phyloP scores from a whole-genome alignment of 2,329 filamentous ascomycete genomes.

The Fusarium aywerte region DNA sequence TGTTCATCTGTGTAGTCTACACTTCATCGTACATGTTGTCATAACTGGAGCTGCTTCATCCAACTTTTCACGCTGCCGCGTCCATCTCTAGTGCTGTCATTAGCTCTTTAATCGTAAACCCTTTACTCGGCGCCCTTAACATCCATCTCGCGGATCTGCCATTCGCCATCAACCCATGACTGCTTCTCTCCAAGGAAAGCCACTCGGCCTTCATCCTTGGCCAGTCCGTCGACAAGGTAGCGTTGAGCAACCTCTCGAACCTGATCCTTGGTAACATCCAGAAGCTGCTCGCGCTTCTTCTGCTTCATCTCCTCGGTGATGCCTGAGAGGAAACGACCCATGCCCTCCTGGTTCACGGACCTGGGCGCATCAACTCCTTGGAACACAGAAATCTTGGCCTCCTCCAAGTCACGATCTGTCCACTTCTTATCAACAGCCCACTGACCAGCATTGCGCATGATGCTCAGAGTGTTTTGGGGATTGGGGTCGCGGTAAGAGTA shows the following conservation, averaged over 20 bases:
- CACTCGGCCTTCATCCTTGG: constrained; percentile 68
- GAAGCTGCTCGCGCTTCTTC: constrained; percentile 79
- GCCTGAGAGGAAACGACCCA: constrained; percentile 84
- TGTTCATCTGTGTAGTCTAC: constrained; percentile 43
- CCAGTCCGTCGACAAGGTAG: constrained; percentile 77
- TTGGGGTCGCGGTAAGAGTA: constrained; percentile 98
- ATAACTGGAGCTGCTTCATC: constrained; percentile 25
- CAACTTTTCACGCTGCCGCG: constrained; percentile 12
- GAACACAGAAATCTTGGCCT: constrained; percentile 96
- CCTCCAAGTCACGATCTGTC: constrained; percentile 87
- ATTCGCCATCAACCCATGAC: constrained; percentile 77
- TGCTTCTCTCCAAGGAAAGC: constrained; percentile 87
- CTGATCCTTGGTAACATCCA: constrained; percentile 85
- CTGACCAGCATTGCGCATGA: constrained; percentile 83
- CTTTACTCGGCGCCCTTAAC: constrained; percentile 57
- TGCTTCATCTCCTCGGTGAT: constrained; percentile 92
- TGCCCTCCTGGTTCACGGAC: constrained; percentile 87
- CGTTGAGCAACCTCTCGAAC: constrained; percentile 83
- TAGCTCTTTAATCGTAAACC: constrained; percentile 15
- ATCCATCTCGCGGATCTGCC: constrained; percentile 82
- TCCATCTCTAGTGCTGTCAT: constrained; percentile 25
- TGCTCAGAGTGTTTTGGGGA: constrained; percentile 84
- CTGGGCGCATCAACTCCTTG: constrained; percentile 89
- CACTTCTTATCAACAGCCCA: constrained; percentile 87
- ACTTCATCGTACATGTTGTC: constrained; percentile 41